Evolutionary conservation across 176 grass and related monocot species (phyloP).

Genomic region (Ananas comosus): DNA sequence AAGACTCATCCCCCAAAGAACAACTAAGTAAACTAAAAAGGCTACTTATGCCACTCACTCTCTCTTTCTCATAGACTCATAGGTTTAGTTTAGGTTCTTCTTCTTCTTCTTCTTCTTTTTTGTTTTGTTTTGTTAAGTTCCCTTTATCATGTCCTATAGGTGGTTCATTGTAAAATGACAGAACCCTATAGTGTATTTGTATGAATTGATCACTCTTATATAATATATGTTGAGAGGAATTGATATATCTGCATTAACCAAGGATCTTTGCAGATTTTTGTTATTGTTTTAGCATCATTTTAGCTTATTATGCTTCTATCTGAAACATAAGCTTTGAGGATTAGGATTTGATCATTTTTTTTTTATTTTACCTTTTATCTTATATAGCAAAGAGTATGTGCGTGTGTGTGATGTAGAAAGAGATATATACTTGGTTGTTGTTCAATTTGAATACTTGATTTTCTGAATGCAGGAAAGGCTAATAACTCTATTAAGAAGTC

Average conservation of each 20-base stretch:
- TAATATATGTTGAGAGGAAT: slow-evolving; percentile 9
- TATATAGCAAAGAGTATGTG: neutral
- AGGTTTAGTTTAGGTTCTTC: neutral
- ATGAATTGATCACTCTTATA: neutral
- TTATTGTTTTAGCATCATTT: neutral
- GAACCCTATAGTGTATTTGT: slow-evolving; percentile 16
- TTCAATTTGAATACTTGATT: neutral
- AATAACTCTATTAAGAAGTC: neutral
- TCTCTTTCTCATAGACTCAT: neutral
- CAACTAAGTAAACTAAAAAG: slow-evolving; percentile 4
- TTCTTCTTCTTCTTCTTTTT: neutral
- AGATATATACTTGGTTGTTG: neutral
- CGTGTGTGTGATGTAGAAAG: neutral
- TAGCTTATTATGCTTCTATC: neutral
- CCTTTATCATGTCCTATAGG: neutral
- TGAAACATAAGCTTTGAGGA: neutral
- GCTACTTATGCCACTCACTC: neutral
- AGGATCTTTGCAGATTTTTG: neutral
- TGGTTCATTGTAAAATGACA: neutral
- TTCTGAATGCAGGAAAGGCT: slow-evolving; percentile 9
- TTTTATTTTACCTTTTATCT: neutral
- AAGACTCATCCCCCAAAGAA: slow-evolving; percentile 24
- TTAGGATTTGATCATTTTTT: neutral
- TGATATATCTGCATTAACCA: neutral
- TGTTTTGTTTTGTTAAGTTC: too few relatives aligned